Conservation (phyloP, 1,139 yeast species). For the Candida dubliniensis region DNA sequence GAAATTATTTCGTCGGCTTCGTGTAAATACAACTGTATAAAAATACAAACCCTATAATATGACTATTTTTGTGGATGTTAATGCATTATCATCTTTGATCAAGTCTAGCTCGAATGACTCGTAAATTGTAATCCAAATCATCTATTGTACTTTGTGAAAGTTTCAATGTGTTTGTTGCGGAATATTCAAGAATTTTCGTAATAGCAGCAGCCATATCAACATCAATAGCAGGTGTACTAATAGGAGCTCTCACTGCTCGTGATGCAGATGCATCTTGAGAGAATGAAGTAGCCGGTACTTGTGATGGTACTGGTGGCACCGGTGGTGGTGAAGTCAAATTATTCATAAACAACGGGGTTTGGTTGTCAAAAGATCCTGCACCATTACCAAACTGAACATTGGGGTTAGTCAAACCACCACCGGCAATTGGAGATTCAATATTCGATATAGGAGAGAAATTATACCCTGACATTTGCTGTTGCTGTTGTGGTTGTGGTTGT, state of each 20-base stretch:
- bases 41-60: neutral
- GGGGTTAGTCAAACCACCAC: neutral
- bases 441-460: constrained; percentile 1
- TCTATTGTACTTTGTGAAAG: constrained; percentile 27
- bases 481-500: constrained; percentile 5
- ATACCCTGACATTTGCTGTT: neutral
- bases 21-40: constrained; percentile 3
- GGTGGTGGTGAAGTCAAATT: neutral
- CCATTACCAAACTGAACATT: neutral
- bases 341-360: constrained; percentile 2
- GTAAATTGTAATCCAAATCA: constrained; percentile 28
- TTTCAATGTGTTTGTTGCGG: constrained; percentile 21
- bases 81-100: neutral
- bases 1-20: neutral
- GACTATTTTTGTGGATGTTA: too few relatives aligned
- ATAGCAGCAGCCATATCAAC: constrained; percentile 23
- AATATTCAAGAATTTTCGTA: constrained; percentile 22
- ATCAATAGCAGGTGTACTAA: constrained; percentile 20
- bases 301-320: constrained; percentile 2
- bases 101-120: constrained; percentile 18
- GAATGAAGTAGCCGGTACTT: neutral
- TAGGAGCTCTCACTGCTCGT: neutral
- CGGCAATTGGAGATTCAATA: neutral
- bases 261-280: neutral
- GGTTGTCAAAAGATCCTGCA: neutral